Conservation (phyloP, 148 eudicot genomes). For the Camellia lanceoleosa region DNA sequence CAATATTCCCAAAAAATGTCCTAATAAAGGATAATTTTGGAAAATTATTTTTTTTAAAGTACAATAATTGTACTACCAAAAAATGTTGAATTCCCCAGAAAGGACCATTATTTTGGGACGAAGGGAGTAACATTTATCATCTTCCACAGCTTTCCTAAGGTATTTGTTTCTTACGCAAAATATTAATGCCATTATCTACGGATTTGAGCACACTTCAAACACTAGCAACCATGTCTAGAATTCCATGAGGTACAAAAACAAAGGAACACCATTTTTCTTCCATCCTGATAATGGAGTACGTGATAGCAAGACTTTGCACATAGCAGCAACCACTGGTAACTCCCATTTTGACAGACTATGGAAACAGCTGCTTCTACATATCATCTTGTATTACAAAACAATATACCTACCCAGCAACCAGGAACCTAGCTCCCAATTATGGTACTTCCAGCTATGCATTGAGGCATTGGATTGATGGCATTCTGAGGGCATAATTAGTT, state of each 20-base stretch:
- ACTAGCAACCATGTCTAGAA: background rate
- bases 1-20: no score
- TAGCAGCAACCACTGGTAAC: background rate
- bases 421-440: background rate
- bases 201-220: background rate
- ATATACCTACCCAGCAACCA: background rate
- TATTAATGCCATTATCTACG: background rate
- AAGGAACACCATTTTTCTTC: background rate
- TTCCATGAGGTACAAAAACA: background rate
- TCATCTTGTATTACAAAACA: background rate
- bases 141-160: background rate
- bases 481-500: background rate
- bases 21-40: no score
- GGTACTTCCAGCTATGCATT: conserved; percentile 4
- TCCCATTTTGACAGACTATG: background rate
- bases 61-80: no score
- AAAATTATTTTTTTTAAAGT: no score
- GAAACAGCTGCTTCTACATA: background rate
- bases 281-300: background rate
- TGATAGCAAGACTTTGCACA: background rate
- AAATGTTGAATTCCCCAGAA: no score
- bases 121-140: no score
- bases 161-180: background rate
- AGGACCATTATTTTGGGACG: no score
- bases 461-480: background rate